Base-by-base conservation (phyloP, 2,329 filamentous ascomycete genomes). In the Aspergillus pseudoviridinutans region DNA sequence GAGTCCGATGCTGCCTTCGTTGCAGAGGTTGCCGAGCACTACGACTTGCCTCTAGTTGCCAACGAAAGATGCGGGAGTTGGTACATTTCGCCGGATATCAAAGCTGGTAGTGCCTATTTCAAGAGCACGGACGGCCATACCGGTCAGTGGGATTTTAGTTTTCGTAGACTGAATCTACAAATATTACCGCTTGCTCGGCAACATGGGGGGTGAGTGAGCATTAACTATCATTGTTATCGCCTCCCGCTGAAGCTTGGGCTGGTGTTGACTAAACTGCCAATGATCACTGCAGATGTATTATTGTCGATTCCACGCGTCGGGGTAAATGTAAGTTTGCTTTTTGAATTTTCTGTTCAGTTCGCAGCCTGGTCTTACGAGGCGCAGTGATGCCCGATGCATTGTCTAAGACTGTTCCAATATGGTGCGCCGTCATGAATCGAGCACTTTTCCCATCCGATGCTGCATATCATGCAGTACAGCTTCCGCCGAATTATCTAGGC, bases 101-200 rank as follows among this genome's bases (percentile, higher is more conserved):
- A 93, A 74, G 76, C 71, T 1, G 89, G 84, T 32, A 92, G 89
- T 63, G 90, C 89, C 32, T 99, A 97, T 76, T 99, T 97, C 77
- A 99, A 99, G 80, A 96, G 91, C 75, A 99, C 94, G 1, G 94
- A 99, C 76, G 94, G 94, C 1, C 94, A 99, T 73, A 86, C 87
- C 53, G 87, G 90, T 8, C 87, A 95, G 68, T 99, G 94, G 94
- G 84, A 87, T 60, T 96, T 97, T 70, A 96, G 90, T 74, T 83
- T 88, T 24, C 80, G 94, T 61, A 82, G 94, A 62, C 76, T 97
- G 68, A 99, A 99, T 71, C 71, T 96, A 66, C 90, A 96, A 62
- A 71, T 97, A 17, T 73, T 97, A 51, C 81, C 86, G 35, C 68
- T 92, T 44, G 81, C 93, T 55, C 85, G 83, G 59, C 68, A 78